Conservation (phyloP, 1,139 yeast species). For the Dujonia santamariae region DNA sequence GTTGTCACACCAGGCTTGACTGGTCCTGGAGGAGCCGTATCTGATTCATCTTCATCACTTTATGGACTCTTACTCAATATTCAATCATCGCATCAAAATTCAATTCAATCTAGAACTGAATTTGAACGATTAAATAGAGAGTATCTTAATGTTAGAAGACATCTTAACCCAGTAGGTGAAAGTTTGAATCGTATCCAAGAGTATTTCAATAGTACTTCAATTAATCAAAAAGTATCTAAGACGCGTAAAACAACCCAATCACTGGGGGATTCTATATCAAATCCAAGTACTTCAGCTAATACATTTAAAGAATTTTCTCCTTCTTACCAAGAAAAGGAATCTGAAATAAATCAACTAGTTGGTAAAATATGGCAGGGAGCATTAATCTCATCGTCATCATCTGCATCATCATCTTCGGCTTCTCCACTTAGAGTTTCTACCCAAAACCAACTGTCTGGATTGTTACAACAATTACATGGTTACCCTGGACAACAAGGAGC, state of each 20-base stretch:
- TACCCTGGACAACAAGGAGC: slow-evolving; percentile 11
- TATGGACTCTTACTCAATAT: slow-evolving; percentile 32
- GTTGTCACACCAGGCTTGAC: background rate
- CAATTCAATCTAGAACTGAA: slow-evolving; percentile 67
- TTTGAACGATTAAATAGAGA: slow-evolving; percentile 76
- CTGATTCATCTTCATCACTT: slow-evolving; percentile 10
- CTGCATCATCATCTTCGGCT: slow-evolving; percentile 13
- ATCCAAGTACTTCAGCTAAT: slow-evolving; percentile 17
- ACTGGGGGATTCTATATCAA: background rate
- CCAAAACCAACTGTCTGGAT: slow-evolving; percentile 3
- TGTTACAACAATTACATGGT: slow-evolving; percentile 4
- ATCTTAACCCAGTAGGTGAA: slow-evolving; percentile 65
- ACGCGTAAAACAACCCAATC: slow-evolving; percentile 8
- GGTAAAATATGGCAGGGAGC: slow-evolving; percentile 45
- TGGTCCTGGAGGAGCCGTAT: background rate
- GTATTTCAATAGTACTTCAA: slow-evolving; percentile 2
- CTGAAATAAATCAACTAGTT: slow-evolving; percentile 24
- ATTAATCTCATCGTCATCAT: slow-evolving; percentile 14
- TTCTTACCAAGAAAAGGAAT: slow-evolving; percentile 28
- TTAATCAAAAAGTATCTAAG: slow-evolving; percentile 18
- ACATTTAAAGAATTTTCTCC: slow-evolving; percentile 37
- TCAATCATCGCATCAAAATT: slow-evolving; percentile 38
- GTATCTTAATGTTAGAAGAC: slow-evolving; percentile 65
- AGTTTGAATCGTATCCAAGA: slow-evolving; percentile 49
- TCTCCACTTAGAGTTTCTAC: slow-evolving; percentile 7